Conservation (phyloP, 148 eudicot species). For the Cornus florida region DNA sequence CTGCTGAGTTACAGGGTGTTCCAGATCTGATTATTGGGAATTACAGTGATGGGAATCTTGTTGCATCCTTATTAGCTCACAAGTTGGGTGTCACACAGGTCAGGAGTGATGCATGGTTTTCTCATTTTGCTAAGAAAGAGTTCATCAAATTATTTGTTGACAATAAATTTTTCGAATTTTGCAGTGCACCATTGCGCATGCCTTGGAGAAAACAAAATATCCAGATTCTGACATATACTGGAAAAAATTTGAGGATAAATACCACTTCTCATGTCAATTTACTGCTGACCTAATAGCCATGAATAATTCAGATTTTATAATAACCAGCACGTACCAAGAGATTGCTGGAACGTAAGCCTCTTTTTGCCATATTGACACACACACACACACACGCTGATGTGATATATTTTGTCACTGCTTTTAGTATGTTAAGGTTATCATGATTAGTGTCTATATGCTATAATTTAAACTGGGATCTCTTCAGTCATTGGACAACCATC, state of each 20-base stretch:
- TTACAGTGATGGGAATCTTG: conserved; percentile 97
- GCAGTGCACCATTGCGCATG: conserved; percentile 96
- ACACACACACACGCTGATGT: not conserved
- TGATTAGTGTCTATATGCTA: not conserved
- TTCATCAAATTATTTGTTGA: conserved; percentile 6
- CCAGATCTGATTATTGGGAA: conserved; percentile 96
- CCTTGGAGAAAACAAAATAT: conserved; percentile 97
- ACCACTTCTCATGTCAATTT: conserved; percentile 95
- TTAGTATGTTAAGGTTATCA: not conserved
- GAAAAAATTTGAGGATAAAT: conserved; percentile 83
- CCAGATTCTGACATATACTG: conserved; percentile 97
- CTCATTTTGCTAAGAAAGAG: not conserved
- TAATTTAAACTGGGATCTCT: not conserved
- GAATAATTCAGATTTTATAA: conserved; percentile 93
- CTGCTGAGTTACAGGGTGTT: conserved; percentile 78
- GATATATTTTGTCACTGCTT: not conserved
- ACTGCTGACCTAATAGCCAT: conserved; percentile 96
- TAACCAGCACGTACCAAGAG: conserved; percentile 98
- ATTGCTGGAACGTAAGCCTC: conserved; percentile 95
- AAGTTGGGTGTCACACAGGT: conserved; percentile 98
- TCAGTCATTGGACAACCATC: not conserved
- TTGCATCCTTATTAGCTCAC: conserved; percentile 77
- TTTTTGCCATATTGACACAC: not conserved
- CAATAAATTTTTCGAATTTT: conserved; percentile 11
- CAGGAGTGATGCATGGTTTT: conserved; percentile 10